Base-by-base conservation (phyloP, 345 rosid genomes). In the Orychophragmus violaceus region DNA sequence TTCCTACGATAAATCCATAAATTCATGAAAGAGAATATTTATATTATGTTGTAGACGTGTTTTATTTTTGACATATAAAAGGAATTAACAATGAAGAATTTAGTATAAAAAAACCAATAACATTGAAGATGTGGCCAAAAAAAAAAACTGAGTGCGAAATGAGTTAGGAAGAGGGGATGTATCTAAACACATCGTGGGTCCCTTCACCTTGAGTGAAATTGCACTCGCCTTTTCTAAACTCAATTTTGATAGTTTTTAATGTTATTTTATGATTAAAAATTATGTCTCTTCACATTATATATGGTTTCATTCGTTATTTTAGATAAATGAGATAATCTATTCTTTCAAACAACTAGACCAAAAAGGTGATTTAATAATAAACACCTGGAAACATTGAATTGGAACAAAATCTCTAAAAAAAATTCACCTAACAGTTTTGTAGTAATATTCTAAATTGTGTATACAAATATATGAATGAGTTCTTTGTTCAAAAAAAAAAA, bases 151-250 rank as follows among this genome's bases (percentile, higher is more conserved):
- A 66, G 50, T 57, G 61, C 65, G 71, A 64, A 37, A 72, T 59
- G 60, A 36, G 11, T 66, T 59, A 50, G 57, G 77, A 73, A 66
- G 77, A 73, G 68, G 77, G 68, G 77, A 73, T 73, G 77, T 23
- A 73, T 66, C 77, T 60, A 50, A 28, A 32, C 68, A 33, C 57
- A 59, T 24, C 41, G 62, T 59, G 62, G 77, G 71, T 56, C 76
- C 76, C 27, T 45, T 46, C 24, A 13, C 19, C 13, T 32, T 5
- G 16, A 23, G 42, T 55, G 48, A 62, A 70, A 41, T 67, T 58
- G 55, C 46, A 11, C 33, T 52, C 23, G 17, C 16, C 13, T 41
- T 52, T 16, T 22, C 53, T 48, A 21, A 48, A 48, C 27, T 45
- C 5, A 44, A 14, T 44, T 44, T 41, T 44, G 45, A 3, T 42